Percentiles rank a stretch among this genome's conserved stretches.
Evolutionary conservation across 1,284 basidiomycete genomes (phyloP).

Genomic region (Marasmius fiardii): DNA sequence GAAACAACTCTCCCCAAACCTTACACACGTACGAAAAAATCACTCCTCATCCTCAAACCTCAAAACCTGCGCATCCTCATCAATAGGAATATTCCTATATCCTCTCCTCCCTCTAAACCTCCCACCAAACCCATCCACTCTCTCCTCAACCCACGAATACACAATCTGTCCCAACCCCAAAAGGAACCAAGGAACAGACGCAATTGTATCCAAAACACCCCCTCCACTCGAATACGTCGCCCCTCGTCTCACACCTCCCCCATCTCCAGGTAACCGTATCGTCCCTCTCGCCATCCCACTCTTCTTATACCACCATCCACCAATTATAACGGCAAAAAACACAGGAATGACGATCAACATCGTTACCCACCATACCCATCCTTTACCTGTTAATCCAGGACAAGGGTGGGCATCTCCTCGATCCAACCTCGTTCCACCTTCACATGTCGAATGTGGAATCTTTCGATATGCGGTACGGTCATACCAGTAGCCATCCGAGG

Average conservation of each 20-base stretch:
- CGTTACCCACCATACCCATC: constrained; percentile 78
- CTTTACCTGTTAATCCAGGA: constrained; percentile 71
- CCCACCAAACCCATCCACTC: constrained; percentile 36
- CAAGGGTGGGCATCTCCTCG: constrained; percentile 71
- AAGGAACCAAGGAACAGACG: constrained; percentile 85
- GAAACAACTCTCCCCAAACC: too few relatives aligned
- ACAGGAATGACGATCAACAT: constrained; percentile 75
- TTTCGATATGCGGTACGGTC: constrained; percentile 87
- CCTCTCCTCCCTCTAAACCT: constrained; percentile 53
- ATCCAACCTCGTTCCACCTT: constrained; percentile 73
- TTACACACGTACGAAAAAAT: too few relatives aligned
- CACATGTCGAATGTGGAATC: constrained; percentile 83
- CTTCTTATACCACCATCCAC: constrained; percentile 75
- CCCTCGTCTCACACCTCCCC: constrained; percentile 17
- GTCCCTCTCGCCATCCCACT: constrained; percentile 72
- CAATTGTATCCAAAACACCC: constrained; percentile 64
- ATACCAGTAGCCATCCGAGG: constrained; percentile 84
- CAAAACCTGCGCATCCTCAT: constrained; percentile 85
- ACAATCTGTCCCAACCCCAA: constrained; percentile 74
- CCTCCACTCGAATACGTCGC: constrained; percentile 44
- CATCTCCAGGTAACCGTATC: constrained; percentile 73
- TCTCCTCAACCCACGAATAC: constrained; percentile 59
- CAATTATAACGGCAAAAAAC: constrained; percentile 68
- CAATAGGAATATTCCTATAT: constrained; percentile 81
- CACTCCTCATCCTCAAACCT: constrained; percentile 79